A percentile compares a stretch with the other conserved stretches of the same genome.
These are phyloP conservation scores for Prunella vulgaris DNA, from an alignment of 257 asterid species.

Conservation along the genomic window DNA sequence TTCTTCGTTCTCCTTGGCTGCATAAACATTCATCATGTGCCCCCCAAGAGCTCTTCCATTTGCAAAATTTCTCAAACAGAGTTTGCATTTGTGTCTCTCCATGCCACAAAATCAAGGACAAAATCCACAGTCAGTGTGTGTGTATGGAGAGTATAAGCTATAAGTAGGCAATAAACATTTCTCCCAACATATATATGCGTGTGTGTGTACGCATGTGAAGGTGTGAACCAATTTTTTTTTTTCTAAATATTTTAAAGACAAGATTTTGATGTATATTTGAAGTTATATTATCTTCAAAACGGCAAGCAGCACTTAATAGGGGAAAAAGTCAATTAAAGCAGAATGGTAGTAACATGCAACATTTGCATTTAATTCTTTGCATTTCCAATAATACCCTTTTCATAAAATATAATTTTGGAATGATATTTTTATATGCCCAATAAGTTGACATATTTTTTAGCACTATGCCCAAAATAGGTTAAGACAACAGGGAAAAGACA, in stretches of 20 bases:
- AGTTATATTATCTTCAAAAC: conserved; percentile 35
- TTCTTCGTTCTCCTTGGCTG: background rate
- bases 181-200: background rate
- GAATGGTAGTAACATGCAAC: conserved; percentile 60
- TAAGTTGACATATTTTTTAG: too few relatives aligned
- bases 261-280: conserved; percentile 27
- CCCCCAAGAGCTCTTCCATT: conserved; percentile 81
- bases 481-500: too few relatives aligned
- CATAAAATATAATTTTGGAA: too few relatives aligned
- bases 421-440: too few relatives aligned
- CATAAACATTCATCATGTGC: conserved; percentile 31
- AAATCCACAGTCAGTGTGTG: conserved; percentile 24
- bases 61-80: conserved; percentile 48
- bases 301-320: conserved; percentile 42
- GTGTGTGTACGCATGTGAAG: conserved; percentile 10
- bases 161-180: conserved; percentile 58
- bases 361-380: conserved; percentile 33
- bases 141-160: conserved; percentile 26
- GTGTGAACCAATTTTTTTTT: background rate
- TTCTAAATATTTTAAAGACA: background rate
- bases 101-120: conserved; percentile 1
- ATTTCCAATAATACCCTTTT: conserved; percentile 20
- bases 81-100: conserved; percentile 68
- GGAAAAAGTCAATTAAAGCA: conserved; percentile 20
- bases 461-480: too few relatives aligned